Evolutionary conservation across 2,329 filamentous ascomycete species (phyloP).

Genomic region (Lecanicillium sp.): DNA sequence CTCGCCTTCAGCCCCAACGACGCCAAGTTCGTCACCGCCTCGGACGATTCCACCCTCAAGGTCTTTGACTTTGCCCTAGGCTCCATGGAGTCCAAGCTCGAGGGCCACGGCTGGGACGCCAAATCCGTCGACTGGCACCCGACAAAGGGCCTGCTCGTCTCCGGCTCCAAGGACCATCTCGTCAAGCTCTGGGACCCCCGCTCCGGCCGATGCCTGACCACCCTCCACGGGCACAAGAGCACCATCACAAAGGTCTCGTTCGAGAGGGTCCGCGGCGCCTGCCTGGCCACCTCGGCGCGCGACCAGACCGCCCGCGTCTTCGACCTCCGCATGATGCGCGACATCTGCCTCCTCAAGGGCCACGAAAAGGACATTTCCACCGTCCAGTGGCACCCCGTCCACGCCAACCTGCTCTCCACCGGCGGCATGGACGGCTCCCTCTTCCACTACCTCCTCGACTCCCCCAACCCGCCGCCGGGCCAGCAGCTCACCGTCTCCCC

Average conservation of each 20-base stretch:
- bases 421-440: conserved; percentile 86
- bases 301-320: conserved; percentile 92
- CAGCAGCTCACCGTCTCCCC: conserved; percentile 66
- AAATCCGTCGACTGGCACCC: conserved; percentile 98
- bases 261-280: conserved; percentile 73
- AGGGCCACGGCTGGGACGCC: conserved; percentile 96
- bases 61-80: conserved; percentile 94
- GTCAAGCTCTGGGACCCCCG: conserved; percentile 99
- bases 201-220: conserved; percentile 81
- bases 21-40: conserved; percentile 91
- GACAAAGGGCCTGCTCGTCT: conserved; percentile 86
- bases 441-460: conserved; percentile 91
- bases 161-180: conserved; percentile 93
- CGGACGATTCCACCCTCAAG: conserved; percentile 87
- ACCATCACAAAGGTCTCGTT: conserved; percentile 91
- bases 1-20: conserved; percentile 91
- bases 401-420: conserved; percentile 81
- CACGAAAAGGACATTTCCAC: conserved; percentile 96
- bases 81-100: conserved; percentile 72
- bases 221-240: conserved; percentile 94
- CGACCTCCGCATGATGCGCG: conserved; percentile 96
- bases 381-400: conserved; percentile 87
- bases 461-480: conserved; percentile 77
- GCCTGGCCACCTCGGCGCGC: conserved; percentile 85
- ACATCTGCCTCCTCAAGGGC: conserved; percentile 85